phyloP scores from a whole-genome alignment of 306 rosid genomes.

The Arachis stenosperma region DNA sequence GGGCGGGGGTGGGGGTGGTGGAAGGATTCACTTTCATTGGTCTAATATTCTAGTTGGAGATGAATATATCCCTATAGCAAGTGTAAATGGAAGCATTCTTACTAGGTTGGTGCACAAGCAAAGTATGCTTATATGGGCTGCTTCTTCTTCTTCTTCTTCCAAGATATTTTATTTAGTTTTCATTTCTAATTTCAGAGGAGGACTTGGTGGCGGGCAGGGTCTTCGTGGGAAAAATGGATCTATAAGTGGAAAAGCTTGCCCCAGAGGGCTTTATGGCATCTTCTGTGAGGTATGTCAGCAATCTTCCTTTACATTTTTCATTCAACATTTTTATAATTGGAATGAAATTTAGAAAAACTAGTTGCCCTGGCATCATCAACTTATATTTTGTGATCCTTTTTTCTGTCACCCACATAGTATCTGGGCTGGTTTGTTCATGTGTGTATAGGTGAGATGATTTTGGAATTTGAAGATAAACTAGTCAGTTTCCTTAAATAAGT shows the following conservation, averaged over 20 bases:
- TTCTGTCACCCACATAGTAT: constrained; percentile 15
- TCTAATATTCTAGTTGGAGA: constrained; percentile 79
- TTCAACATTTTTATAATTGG: constrained; percentile 21
- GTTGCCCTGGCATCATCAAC: constrained; percentile 27
- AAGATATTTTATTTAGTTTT: constrained; percentile 30
- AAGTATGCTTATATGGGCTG: constrained; percentile 8
- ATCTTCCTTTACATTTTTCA: constrained; percentile 28
- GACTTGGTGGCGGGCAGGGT: constrained; percentile 83
- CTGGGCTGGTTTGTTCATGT: constrained; percentile 20
- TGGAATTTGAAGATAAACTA: constrained; percentile 10
- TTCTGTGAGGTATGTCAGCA: constrained; percentile 78
- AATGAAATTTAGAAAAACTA: constrained; percentile 14
- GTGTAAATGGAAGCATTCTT: constrained; percentile 70
- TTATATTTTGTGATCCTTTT: constrained; percentile 22
- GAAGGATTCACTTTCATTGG: constrained; percentile 98
- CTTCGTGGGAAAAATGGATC: constrained; percentile 84
- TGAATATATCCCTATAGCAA: constrained; percentile 84
- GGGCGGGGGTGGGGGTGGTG: constrained; percentile 98
- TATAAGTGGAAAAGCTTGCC: constrained; percentile 80
- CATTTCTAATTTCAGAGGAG: constrained; percentile 68
- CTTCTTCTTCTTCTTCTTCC: neutral
- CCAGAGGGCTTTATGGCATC: constrained; percentile 85
- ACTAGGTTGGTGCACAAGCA: constrained; percentile 60
- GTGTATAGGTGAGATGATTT: constrained; percentile 9
- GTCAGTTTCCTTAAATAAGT: constrained; percentile 20